A percentile compares a stretch with the other conserved stretches of the same genome.
Conservation (phyloP, 1,284 basidiomycete species). For the Schizophyllum amplum region DNA sequence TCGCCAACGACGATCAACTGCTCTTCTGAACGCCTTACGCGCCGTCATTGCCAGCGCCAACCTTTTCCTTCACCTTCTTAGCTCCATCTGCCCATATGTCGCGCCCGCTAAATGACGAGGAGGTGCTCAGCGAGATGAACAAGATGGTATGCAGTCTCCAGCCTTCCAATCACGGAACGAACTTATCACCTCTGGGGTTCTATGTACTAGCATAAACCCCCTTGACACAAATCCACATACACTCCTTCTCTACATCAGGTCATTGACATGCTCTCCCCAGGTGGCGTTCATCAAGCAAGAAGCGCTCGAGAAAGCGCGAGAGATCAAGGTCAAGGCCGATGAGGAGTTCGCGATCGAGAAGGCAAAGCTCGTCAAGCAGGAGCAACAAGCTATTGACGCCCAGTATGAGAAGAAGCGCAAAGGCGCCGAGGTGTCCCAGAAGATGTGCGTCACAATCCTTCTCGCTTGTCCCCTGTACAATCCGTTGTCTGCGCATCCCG, state of each 20-base stretch:
- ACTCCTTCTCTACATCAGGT: constrained; percentile 3
- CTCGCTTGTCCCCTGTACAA: not conserved
- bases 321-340: constrained; percentile 93
- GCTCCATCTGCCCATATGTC: constrained; percentile 31
- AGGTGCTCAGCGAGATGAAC: constrained; percentile 96
- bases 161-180: no score
- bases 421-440: constrained; percentile 85
- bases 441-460: constrained; percentile 62
- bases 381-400: constrained; percentile 86
- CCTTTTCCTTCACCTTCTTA: not conserved
- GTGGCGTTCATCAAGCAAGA: constrained; percentile 97
- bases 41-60: no score
- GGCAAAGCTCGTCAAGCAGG: constrained; percentile 93
- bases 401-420: constrained; percentile 93
- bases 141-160: constrained; percentile 74
- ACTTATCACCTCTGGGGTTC: constrained; percentile 2
- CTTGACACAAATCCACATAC: constrained; percentile 5
- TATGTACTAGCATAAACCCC: constrained; percentile 1
- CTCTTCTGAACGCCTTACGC: no score
- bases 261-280: constrained; percentile 35
- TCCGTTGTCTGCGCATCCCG: no score
- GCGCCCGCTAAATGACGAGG: constrained; percentile 87
- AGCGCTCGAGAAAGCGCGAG: constrained; percentile 92
- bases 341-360: constrained; percentile 98
- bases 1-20: no score